Evolutionary conservation across 768 basidiomycete genomes (phyloP), one percentile per base, ranked within the genome.

Genomic region (Rhizopogon rudus): DNA sequence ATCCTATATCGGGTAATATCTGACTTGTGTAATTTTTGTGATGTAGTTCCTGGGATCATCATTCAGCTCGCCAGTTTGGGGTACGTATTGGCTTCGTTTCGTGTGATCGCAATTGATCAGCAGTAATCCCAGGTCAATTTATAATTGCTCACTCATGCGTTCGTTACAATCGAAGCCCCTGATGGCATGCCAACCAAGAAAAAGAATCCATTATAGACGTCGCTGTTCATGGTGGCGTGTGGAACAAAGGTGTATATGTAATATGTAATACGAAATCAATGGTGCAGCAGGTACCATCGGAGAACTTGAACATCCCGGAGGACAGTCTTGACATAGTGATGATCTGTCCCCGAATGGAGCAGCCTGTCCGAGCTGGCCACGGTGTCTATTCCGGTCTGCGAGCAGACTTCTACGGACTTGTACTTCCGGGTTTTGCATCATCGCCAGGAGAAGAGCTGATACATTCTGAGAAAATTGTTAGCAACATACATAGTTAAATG

Each of bases 301-400:
- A 68, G 35, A 0, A 68, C 64, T 59, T 75, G 39, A 0, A 68
- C 64, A 58, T 75, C 74, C 5, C 69, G 67, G 2, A 65, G 45
- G 22, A 70, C 40, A 3, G 69, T 69, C n/a, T 69, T 66, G 44
- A 52, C 35, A 50, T 53, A 60, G 56, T 2, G 60, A 70, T 31
- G 57, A 12, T n/a, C 67, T 63, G 44, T 69, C 67, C 17, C 60
- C 67, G 40, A 70, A 16, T 43, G 45, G 3, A 71, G 74, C 16
- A 73, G 62, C 22, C 72, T 62, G 22, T 60, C 64, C 2, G 52
- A 44, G 13, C 72, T 72, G 16, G 74, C 44, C 17, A 71, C 62
- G 3, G 56, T 56, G 52, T 70, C 66, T 6, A 77, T 67, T 54
- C 75, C 76, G 42, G 62, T 65, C 39, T 77, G 75, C 0, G 74